These are phyloP conservation scores for Cryptococcus sp. DNA, from an alignment of 1,284 basidiomycete species.

Conservation along the genomic window DNA sequence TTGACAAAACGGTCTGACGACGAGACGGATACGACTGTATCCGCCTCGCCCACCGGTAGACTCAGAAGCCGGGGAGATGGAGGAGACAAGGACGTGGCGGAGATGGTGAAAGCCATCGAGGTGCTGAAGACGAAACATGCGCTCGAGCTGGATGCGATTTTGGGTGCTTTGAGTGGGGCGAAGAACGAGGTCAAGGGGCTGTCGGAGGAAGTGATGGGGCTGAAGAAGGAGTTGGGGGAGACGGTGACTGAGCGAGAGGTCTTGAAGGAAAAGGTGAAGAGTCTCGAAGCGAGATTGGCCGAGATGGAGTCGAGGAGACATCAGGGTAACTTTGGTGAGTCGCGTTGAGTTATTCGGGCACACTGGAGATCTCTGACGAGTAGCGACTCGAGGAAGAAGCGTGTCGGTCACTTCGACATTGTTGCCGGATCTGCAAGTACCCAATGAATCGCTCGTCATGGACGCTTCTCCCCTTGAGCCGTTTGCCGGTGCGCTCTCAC, in stretches of 20 bases:
- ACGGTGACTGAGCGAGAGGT: slow-evolving; percentile 4
- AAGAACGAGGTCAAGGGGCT: slow-evolving; percentile 49
- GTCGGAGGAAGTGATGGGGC: slow-evolving; percentile 55
- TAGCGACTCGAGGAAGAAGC: not conserved
- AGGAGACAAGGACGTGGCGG: too few species aligned
- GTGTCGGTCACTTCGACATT: not conserved
- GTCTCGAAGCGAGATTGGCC: slow-evolving; percentile 10
- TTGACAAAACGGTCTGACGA: not conserved
- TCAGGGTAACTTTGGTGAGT: not conserved
- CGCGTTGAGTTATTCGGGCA: not conserved
- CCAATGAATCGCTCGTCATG: not conserved
- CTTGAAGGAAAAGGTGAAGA: slow-evolving; percentile 50
- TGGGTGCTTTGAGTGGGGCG: slow-evolving; percentile 47
- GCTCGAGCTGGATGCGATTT: slow-evolving; percentile 27
- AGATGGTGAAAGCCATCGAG: not conserved
- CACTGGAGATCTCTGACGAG: not conserved
- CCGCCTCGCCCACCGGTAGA: too few species aligned
- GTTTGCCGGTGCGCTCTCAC: not conserved
- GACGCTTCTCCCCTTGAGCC: not conserved
- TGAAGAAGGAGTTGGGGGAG: slow-evolving; percentile 64
- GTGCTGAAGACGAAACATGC: slow-evolving; percentile 20
- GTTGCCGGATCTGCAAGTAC: slow-evolving; percentile 1
- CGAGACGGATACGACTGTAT: not conserved
- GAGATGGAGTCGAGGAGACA: not conserved
- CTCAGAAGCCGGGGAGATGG: too few species aligned